These are phyloP conservation scores for Fragilaria crotonensis DNA, from an alignment of 108 stramenopile genomes.

Conservation along the genomic window DNA sequence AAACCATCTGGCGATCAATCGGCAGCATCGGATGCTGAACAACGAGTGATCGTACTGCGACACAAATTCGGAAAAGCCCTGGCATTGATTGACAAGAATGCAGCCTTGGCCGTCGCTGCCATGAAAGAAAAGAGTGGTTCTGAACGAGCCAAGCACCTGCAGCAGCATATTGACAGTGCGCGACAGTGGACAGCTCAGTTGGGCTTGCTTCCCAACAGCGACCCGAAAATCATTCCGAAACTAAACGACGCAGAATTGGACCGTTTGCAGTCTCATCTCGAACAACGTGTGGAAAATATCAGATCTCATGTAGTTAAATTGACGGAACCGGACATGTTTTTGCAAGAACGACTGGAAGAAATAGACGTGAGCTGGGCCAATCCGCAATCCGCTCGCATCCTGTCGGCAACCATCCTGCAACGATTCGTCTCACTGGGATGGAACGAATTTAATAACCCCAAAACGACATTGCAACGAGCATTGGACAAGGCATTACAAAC, in stretches of 20 bases:
- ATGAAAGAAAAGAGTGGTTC: conserved; percentile 29
- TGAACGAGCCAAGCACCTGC: conserved; percentile 35
- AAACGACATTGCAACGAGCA: conserved; percentile 11
- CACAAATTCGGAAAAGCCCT: conserved; percentile 47
- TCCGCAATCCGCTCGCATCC: conserved; percentile 8
- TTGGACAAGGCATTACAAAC: conserved; percentile 34
- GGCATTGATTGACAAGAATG: conserved; percentile 51
- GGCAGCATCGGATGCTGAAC: conserved; percentile 14
- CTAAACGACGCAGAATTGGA: conserved; percentile 16
- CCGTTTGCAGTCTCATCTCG: conserved; percentile 40
- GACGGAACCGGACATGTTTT: conserved; percentile 55
- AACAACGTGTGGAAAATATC: conserved; percentile 53
- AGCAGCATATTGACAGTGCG: conserved; percentile 44
- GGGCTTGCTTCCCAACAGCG: conserved; percentile 21
- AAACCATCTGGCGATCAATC: conserved; percentile 10
- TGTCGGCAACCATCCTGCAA: conserved; percentile 13
- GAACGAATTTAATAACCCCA: conserved; percentile 11
- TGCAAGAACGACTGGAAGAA: conserved; percentile 52
- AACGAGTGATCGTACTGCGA: conserved; percentile 27
- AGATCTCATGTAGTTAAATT: conserved; percentile 64
- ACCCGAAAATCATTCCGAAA: background rate
- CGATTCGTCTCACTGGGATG: conserved; percentile 15
- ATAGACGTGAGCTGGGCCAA: conserved; percentile 8
- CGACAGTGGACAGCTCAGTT: conserved; percentile 48
- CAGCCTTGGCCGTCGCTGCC: conserved; percentile 36